These are phyloP conservation scores for Margaritispora aquatica DNA, from an alignment of 495 filamentous ascomycete genomes.

Conservation along the genomic window DNA sequence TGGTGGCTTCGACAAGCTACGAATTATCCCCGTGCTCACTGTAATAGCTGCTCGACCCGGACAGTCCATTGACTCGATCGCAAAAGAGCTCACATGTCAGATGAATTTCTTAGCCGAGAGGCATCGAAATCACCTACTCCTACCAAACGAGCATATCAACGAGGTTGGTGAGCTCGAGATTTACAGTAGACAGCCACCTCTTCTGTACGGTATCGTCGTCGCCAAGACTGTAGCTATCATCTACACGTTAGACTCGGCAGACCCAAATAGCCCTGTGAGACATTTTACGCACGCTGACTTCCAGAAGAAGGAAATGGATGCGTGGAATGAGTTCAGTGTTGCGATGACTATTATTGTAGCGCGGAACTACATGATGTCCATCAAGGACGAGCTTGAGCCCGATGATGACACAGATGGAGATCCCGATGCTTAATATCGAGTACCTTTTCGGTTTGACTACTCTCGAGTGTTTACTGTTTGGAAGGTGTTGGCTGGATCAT, in stretches of 20 bases:
- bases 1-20: constrained; percentile 15
- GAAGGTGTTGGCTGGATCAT: too few relatives aligned
- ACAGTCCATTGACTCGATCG: constrained; percentile 6
- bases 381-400: constrained; percentile 18
- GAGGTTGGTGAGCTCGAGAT: constrained; percentile 10
- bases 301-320: constrained; percentile 27
- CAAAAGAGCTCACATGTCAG: constrained; percentile 7
- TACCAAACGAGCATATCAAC: constrained; percentile 8
- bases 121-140: constrained; percentile 15
- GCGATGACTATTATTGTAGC: constrained; percentile 21
- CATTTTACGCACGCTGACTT: constrained; percentile 31
- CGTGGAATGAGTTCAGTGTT: constrained; percentile 33
- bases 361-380: constrained; percentile 21
- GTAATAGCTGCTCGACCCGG: constrained; percentile 7
- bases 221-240: constrained; percentile 27
- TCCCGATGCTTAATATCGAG: constrained; percentile 13
- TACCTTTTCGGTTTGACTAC: too few relatives aligned
- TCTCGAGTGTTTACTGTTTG: too few relatives aligned
- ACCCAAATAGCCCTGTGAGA: constrained; percentile 21
- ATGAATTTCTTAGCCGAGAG: constrained; percentile 20
- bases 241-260: constrained; percentile 26
- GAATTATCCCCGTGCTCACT: constrained; percentile 18
- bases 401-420: constrained; percentile 16
- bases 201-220: constrained; percentile 34
- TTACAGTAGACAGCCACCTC: constrained; percentile 19